A percentile compares a stretch with the other conserved stretches of the same genome.
Evolutionary conservation across 2,329 filamentous ascomycete species (phyloP).

Genomic region (Ophiostoma tasmaniense): DNA sequence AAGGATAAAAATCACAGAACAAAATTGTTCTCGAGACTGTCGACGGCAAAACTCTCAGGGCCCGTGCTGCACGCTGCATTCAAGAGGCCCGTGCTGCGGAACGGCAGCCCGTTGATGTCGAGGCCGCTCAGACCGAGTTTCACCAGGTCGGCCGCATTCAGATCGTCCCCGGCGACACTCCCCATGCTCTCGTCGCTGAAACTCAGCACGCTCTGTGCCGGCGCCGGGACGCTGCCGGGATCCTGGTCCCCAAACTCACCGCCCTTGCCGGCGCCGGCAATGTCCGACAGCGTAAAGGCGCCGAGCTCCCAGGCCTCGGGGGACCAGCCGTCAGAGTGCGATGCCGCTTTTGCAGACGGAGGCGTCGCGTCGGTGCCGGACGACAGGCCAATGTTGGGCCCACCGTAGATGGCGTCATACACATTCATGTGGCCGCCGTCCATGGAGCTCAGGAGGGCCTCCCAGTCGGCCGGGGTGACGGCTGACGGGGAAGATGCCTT

Average conservation of each 20-base stretch:
- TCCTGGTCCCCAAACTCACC: not conserved
- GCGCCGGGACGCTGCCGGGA: constrained; percentile 28
- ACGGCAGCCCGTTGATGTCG: constrained; percentile 34
- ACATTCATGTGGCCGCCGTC: constrained; percentile 74
- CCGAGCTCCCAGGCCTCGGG: constrained; percentile 49
- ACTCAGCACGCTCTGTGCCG: constrained; percentile 46
- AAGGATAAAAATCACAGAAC: constrained; percentile 23
- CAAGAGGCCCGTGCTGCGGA: constrained; percentile 24
- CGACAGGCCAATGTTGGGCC: constrained; percentile 40
- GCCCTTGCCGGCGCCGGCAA: constrained; percentile 22
- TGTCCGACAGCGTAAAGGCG: constrained; percentile 43
- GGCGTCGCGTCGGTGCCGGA: constrained; percentile 33
- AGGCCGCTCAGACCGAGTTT: constrained; percentile 34
- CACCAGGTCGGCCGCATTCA: constrained; percentile 37
- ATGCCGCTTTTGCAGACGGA: constrained; percentile 28
- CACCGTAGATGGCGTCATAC: constrained; percentile 75
- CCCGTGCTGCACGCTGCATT: constrained; percentile 19
- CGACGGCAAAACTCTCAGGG: constrained; percentile 28
- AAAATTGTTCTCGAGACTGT: constrained; percentile 35
- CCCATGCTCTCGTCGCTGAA: constrained; percentile 51
- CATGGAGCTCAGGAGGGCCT: constrained; percentile 68
- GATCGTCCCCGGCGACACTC: constrained; percentile 42
- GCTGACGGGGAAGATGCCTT: constrained; percentile 28
- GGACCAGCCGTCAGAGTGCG: constrained; percentile 40
- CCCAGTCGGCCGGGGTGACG: constrained; percentile 66